Conservation (phyloP, 805 yeast genomes). For the Wickerhamiella cacticola region DNA sequence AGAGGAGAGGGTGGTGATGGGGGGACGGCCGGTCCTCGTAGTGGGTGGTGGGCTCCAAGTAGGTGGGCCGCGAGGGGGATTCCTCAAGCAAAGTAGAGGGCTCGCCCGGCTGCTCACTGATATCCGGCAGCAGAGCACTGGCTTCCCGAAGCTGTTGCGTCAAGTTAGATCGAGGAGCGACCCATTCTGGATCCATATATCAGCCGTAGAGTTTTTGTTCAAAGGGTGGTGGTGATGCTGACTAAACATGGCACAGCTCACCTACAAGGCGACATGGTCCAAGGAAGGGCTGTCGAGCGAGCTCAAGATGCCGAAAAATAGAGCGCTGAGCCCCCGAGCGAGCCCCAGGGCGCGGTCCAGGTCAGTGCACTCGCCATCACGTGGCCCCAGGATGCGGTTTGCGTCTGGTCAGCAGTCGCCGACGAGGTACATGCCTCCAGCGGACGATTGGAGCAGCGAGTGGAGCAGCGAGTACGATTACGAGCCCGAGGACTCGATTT, state of each 20-base stretch:
- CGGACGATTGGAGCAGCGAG: not conserved
- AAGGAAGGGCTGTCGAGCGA: not conserved
- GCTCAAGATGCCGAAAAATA: not conserved
- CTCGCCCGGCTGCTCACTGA: not conserved
- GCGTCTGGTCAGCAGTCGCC: not conserved
- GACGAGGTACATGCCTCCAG: not conserved
- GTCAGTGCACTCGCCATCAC: not conserved
- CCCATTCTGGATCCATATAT: constrained; percentile 2
- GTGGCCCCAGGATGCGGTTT: not conserved
- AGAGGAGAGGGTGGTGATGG: too few relatives aligned
- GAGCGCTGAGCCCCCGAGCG: not conserved
- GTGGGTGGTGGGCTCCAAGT: too few relatives aligned
- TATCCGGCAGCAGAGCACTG: not conserved
- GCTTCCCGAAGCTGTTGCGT: not conserved
- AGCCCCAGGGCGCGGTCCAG: not conserved
- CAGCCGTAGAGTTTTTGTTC: too few relatives aligned
- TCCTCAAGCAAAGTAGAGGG: too few relatives aligned
- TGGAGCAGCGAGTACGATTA: not conserved
- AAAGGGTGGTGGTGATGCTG: too few relatives aligned
- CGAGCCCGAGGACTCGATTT: not conserved
- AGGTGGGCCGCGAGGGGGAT: too few relatives aligned
- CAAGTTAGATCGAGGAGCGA: not conserved
- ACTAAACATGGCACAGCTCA: constrained; percentile 1
- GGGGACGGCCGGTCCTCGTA: too few relatives aligned
- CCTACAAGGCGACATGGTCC: constrained; percentile 4